Evolutionary conservation across 257 asterid species (phyloP), one percentile per base, ranked within the genome.

Genomic region (Coffea eugenioides): DNA sequence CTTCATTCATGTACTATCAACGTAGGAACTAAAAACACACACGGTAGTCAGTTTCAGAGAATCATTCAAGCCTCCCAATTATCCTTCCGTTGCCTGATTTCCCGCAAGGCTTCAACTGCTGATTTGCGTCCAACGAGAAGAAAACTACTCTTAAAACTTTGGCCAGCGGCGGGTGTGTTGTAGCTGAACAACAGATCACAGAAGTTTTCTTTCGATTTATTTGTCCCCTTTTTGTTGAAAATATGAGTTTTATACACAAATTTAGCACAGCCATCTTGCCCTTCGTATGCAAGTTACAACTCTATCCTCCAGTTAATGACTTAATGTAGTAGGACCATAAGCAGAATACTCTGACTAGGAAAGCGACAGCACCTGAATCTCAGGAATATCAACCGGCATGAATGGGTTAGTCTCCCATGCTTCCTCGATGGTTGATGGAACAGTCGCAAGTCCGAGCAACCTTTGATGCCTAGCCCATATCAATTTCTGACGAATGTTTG

Each of bases 361-460:
- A 54, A 54, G 61, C 61, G 4, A 3, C 15, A 16, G 1, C 82
- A 94, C 98, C 97, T 92, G 97, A 84, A 94, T 83, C 81, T 92
- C 92, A 5, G 86, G 91, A 70, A 91, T 86, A 83, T 89, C 92
- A 78, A 86, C 97, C 80, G 94, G 94, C 94, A 92, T 85, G 90
- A 94, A 92, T 4, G 97, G 97, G 77, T 94, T 92, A 6, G 92
- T 92, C 86, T 88, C 92, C 36, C 90, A 71, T 87, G 92, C 98
- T 80, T 92, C 96, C 83, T 82, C 86, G 23, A 94, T 86, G 71
- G 96, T 91, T 27, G 98, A 94, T 64, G 98, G 98, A 79, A 94
- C 83, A 46, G 98, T 92, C 54, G 97, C 97, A 69, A 85, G 93
- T 43, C 89, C 89, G 2, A 67, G 43, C 79, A 43, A 31, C 62